Percentiles rank a stretch among this genome's conserved stretches.
Conservation (phyloP, 495 filamentous ascomycete species). For the Acidiella bohemica region DNA sequence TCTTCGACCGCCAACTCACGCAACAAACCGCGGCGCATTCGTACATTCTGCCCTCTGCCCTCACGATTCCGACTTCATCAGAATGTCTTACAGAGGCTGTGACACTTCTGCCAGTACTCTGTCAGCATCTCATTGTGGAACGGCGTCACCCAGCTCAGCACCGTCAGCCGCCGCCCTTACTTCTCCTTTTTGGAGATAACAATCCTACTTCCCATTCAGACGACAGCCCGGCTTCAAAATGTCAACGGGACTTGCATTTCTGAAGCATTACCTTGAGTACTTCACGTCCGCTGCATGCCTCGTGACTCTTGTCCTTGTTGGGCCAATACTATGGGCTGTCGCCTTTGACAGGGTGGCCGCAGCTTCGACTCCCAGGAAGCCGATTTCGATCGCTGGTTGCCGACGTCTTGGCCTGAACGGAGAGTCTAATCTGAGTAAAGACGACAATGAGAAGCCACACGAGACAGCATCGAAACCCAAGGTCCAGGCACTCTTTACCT, state of each 20-base stretch:
- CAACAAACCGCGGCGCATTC: too few relatives aligned
- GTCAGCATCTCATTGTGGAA: too few relatives aligned
- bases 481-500: constrained; percentile 72
- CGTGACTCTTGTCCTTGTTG: constrained; percentile 11
- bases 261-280: constrained; percentile 18
- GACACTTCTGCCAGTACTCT: too few relatives aligned
- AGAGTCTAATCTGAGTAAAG: constrained; percentile 10
- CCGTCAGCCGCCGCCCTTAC: too few relatives aligned
- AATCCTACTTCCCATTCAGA: too few relatives aligned
- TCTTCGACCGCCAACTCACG: too few relatives aligned
- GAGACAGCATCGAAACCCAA: not conserved
- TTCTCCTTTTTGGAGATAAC: too few relatives aligned
- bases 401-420: constrained; percentile 10
- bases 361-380: not conserved
- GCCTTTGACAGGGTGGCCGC: constrained; percentile 1
- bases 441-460: not conserved
- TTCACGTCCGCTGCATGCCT: constrained; percentile 7
- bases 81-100: too few relatives aligned
- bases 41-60: too few relatives aligned
- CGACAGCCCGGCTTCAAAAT: too few relatives aligned
- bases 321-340: constrained; percentile 8
- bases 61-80: too few relatives aligned
- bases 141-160: too few relatives aligned
- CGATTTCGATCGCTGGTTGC: constrained; percentile 1
- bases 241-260: constrained; percentile 6